These are phyloP conservation scores for Citrus mangshanensis DNA, from an alignment of 345 rosid genomes.

Conservation along the genomic window DNA sequence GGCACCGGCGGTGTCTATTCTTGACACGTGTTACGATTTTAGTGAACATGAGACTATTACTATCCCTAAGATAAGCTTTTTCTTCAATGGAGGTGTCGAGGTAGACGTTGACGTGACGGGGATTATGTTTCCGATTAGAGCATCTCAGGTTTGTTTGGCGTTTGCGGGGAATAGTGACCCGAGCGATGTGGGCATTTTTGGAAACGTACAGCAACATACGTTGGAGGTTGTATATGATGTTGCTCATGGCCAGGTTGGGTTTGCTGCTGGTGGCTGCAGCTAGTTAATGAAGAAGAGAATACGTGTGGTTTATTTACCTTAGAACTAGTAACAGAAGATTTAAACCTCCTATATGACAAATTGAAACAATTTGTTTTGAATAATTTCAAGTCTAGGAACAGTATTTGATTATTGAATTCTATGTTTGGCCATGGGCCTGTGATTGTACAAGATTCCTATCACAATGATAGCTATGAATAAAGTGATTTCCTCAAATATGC, in stretches of 20 bases:
- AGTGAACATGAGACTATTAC: slow-evolving; percentile 24
- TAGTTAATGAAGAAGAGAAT: slow-evolving; percentile 35
- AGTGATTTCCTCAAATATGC: not conserved
- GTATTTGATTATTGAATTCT: not conserved
- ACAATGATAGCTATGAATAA: not conserved
- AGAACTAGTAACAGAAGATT: not conserved
- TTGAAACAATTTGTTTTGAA: not conserved
- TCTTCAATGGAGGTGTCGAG: slow-evolving; percentile 40
- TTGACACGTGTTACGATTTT: slow-evolving; percentile 82
- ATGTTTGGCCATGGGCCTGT: not conserved
- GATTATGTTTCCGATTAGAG: slow-evolving; percentile 32
- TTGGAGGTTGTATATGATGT: slow-evolving; percentile 74
- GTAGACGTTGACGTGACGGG: slow-evolving; percentile 49
- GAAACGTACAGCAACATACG: slow-evolving; percentile 73
- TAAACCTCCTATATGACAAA: not conserved
- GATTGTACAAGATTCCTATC: not conserved
- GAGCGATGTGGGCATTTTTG: slow-evolving; percentile 46
- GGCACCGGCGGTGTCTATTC: slow-evolving; percentile 49
- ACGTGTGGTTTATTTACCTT: too few relatives aligned
- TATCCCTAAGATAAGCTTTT: slow-evolving; percentile 52
- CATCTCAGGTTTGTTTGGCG: slow-evolving; percentile 73
- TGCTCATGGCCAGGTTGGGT: slow-evolving; percentile 56
- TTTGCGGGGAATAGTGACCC: slow-evolving; percentile 67
- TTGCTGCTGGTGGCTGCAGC: slow-evolving; percentile 58
- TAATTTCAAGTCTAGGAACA: not conserved